A percentile compares a stretch with the other conserved stretches of the same genome.
Conservation (phyloP, 345 rosid genomes). For the Citrus inodora region DNA sequence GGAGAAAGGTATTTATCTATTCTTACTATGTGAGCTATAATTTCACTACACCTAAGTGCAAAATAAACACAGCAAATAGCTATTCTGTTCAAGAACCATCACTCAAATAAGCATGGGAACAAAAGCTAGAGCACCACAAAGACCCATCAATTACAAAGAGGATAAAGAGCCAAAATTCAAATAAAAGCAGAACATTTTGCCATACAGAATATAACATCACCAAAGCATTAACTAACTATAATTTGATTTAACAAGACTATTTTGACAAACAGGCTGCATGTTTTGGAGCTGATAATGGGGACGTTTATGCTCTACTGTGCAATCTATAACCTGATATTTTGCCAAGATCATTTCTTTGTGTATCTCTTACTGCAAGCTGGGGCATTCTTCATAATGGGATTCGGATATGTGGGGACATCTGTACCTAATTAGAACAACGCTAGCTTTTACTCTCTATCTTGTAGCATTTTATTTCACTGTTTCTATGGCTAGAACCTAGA, state of each 20-base stretch:
- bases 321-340: slow-evolving; percentile 18
- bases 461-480: background rate
- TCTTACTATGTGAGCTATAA: background rate
- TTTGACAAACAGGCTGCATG: slow-evolving; percentile 10
- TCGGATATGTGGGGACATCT: slow-evolving; percentile 25
- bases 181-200: background rate
- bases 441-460: background rate
- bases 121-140: background rate
- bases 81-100: background rate
- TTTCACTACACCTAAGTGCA: background rate
- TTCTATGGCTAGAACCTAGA: background rate
- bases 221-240: background rate
- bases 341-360: slow-evolving; percentile 25
- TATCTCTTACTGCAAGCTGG: slow-evolving; percentile 27
- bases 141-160: background rate
- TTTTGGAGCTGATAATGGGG: slow-evolving; percentile 24
- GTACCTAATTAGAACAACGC: slow-evolving; percentile 11
- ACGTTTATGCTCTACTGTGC: slow-evolving; percentile 23
- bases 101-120: background rate
- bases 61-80: background rate
- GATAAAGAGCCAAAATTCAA: background rate
- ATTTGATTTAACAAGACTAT: background rate
- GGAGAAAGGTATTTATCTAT: slow-evolving; percentile 18
- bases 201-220: background rate
- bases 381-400: slow-evolving; percentile 25